phyloP scores from a whole-genome alignment of 2,329 filamentous ascomycete genomes.

The Calonectria pauciramosa region DNA sequence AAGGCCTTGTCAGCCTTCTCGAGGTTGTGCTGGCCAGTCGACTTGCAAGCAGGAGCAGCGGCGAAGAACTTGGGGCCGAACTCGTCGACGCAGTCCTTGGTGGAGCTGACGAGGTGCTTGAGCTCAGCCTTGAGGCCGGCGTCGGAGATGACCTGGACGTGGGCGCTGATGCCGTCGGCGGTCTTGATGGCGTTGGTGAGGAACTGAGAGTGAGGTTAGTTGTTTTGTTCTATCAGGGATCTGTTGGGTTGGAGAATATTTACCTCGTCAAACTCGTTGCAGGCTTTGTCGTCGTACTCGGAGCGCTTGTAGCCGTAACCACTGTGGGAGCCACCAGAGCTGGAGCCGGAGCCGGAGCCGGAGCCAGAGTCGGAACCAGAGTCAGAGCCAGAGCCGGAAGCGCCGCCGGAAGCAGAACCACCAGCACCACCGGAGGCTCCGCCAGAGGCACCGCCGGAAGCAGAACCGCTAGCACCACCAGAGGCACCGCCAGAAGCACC shows the following conservation, averaged over 20 bases:
- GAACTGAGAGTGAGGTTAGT: neutral
- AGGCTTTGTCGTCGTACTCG: neutral
- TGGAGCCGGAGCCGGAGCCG: neutral
- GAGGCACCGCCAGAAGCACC: neutral
- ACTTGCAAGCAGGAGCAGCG: constrained; percentile 2
- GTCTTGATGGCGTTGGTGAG: constrained; percentile 5
- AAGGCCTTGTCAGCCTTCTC: constrained; percentile 7
- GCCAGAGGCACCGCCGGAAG: neutral
- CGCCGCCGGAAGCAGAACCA: neutral
- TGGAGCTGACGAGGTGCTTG: constrained; percentile 1
- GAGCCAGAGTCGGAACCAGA: neutral
- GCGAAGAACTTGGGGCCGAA: constrained; percentile 1
- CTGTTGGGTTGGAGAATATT: neutral
- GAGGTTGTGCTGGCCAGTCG: constrained; percentile 1
- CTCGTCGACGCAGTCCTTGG: neutral
- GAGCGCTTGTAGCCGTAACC: constrained; percentile 3
- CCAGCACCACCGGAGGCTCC: neutral
- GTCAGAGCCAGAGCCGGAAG: neutral
- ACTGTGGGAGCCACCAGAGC: neutral
- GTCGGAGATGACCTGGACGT: constrained; percentile 9
- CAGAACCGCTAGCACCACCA: neutral
- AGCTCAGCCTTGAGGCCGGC: constrained; percentile 7
- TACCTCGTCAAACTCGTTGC: constrained; percentile 1
- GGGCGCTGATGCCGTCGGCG: neutral
- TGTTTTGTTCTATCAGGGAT: neutral